A percentile compares a stretch with the other conserved stretches of the same genome.
Evolutionary conservation across 2,329 filamentous ascomycete genomes (phyloP).

Genomic region (Pseudocercospora musae): DNA sequence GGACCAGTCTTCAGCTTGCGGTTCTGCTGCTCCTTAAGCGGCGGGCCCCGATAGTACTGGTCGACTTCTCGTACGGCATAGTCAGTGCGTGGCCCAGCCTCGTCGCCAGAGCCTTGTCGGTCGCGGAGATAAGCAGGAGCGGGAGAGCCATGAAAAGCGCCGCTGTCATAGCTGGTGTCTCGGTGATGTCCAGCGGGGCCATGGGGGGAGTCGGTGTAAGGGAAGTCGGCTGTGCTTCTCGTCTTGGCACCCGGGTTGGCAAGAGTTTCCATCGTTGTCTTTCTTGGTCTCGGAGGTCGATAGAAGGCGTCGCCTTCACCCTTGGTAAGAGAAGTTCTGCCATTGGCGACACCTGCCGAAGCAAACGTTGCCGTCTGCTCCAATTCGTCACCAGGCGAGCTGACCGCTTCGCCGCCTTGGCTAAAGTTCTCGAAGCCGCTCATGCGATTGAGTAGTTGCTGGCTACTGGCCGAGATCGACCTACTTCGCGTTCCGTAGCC

Average conservation of each 20-base stretch:
- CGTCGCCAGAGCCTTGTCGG: conserved; percentile 52
- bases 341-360: conserved; percentile 10
- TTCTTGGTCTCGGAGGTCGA: conserved; percentile 71
- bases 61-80: conserved; percentile 94
- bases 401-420: conserved; percentile 58
- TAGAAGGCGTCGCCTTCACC: conserved; percentile 70
- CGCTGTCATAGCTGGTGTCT: conserved; percentile 33
- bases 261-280: conserved; percentile 60
- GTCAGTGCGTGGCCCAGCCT: conserved; percentile 56
- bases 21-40: conserved; percentile 74
- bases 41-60: conserved; percentile 92
- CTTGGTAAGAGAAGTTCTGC: conserved; percentile 16
- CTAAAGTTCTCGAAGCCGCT: conserved; percentile 54
- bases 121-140: conserved; percentile 53
- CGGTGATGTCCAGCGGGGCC: conserved; percentile 33
- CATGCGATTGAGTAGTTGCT: conserved; percentile 55
- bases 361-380: conserved; percentile 16
- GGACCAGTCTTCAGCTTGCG: conserved; percentile 89
- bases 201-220: conserved; percentile 43
- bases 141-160: conserved; percentile 46
- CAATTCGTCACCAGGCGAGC: conserved; percentile 31
- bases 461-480: conserved; percentile 61
- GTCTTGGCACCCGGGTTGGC: conserved; percentile 42
- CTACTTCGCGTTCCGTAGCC: conserved; percentile 49
- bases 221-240: conserved; percentile 34